Percentiles rank a stretch among this genome's conserved stretches.
Conservation (phyloP, 2,329 filamentous ascomycete genomes). For the Hypomyces perniciosus region DNA sequence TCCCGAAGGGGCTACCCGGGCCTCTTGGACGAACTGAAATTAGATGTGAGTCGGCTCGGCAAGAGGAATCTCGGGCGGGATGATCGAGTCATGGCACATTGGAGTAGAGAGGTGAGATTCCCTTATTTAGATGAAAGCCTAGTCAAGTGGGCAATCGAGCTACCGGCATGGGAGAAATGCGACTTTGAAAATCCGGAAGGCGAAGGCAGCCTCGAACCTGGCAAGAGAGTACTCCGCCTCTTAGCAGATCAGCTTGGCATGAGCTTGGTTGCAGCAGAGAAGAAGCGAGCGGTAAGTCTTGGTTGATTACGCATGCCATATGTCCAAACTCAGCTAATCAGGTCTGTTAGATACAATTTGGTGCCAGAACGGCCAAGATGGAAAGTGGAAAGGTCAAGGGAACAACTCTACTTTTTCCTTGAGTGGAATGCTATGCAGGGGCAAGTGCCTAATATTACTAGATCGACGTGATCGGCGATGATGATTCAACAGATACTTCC, state of each 20-base stretch:
- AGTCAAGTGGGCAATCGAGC: slow-evolving; percentile 69
- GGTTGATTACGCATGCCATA: neutral
- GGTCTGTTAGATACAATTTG: slow-evolving; percentile 66
- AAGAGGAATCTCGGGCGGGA: slow-evolving; percentile 94
- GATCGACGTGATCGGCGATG: slow-evolving; percentile 41
- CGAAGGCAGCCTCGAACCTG: slow-evolving; percentile 55
- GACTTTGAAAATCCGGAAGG: slow-evolving; percentile 60
- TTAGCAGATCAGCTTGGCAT: slow-evolving; percentile 71
- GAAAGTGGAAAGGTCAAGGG: slow-evolving; percentile 63
- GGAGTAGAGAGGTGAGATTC: slow-evolving; percentile 82
- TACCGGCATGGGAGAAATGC: slow-evolving; percentile 78
- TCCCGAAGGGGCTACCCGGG: slow-evolving; percentile 60
- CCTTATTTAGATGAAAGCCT: slow-evolving; percentile 86
- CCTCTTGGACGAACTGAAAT: slow-evolving; percentile 72
- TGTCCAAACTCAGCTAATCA: neutral
- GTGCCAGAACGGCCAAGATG: slow-evolving; percentile 78
- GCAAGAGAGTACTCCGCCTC: slow-evolving; percentile 74
- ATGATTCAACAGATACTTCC: slow-evolving; percentile 74
- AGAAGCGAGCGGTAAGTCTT: slow-evolving; percentile 50
- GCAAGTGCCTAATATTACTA: neutral
- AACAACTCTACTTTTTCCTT: slow-evolving; percentile 51
- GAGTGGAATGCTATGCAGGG: slow-evolving; percentile 18
- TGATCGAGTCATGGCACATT: slow-evolving; percentile 84
- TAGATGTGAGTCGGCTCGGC: slow-evolving; percentile 80
- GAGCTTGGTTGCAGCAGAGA: slow-evolving; percentile 67